These are phyloP conservation scores for Xylaria arbuscula DNA, from an alignment of 2,329 filamentous ascomycete species.

Conservation along the genomic window DNA sequence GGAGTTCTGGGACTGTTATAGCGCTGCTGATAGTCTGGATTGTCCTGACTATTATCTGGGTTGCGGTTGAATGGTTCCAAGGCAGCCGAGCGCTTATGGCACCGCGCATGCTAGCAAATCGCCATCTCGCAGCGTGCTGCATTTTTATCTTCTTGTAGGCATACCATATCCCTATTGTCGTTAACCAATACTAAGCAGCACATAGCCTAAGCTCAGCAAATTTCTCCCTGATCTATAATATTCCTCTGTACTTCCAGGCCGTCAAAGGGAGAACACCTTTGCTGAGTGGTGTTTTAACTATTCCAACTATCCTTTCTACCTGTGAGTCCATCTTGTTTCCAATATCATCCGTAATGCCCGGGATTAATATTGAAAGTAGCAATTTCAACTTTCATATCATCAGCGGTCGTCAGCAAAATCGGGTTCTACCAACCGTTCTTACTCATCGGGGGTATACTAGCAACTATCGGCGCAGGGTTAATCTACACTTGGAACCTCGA, in stretches of 20 bases:
- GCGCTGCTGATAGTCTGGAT: not conserved
- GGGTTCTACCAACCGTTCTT: not conserved
- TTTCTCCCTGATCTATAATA: not conserved
- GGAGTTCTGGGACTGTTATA: not conserved
- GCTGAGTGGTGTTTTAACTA: not conserved
- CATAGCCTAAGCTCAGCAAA: not conserved
- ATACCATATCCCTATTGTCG: too few species aligned
- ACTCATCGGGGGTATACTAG: not conserved
- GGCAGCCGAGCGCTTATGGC: not conserved
- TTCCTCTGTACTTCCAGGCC: slow-evolving; percentile 5
- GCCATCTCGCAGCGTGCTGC: not conserved
- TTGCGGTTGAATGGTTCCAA: not conserved
- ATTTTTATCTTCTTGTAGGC: not conserved
- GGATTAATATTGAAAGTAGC: too few species aligned
- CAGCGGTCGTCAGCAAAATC: too few species aligned
- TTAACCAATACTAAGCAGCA: too few species aligned
- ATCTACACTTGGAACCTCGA: not conserved
- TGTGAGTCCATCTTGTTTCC: too few species aligned
- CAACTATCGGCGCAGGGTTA: not conserved
- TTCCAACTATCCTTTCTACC: slow-evolving; percentile 7
- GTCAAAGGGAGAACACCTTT: not conserved
- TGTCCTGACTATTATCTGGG: not conserved
- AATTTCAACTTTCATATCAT: too few species aligned
- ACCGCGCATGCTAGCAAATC: not conserved
- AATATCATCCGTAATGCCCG: too few species aligned